Evolutionary conservation across 495 filamentous ascomycete genomes (phyloP).

Genomic region (Trichocladium antarcticum): DNA sequence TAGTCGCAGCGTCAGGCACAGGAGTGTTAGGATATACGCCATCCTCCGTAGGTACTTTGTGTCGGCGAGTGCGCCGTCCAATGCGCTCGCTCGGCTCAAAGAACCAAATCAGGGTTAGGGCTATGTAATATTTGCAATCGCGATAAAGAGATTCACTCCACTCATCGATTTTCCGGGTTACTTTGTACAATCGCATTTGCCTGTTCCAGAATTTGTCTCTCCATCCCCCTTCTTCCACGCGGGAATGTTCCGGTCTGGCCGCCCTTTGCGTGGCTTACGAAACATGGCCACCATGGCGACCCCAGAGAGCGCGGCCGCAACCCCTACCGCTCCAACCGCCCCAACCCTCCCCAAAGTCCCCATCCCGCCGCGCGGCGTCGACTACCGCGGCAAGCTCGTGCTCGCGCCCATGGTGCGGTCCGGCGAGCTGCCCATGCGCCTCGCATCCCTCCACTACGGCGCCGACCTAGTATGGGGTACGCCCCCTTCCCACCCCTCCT

Average conservation of each 20-base stretch:
- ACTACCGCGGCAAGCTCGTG: constrained; percentile 86
- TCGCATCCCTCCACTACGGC: constrained; percentile 83
- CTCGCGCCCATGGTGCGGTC: constrained; percentile 96
- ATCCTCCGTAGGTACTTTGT: no score
- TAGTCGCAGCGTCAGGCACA: no score
- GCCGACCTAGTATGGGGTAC: constrained; percentile 92
- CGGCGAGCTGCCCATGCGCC: constrained; percentile 81
- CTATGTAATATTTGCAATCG: not conserved
- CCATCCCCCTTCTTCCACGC: not conserved
- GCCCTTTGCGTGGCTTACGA: constrained; percentile 4
- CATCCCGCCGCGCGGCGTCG: constrained; percentile 79
- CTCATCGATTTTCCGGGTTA: not conserved
- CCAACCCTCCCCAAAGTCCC: constrained; percentile 51
- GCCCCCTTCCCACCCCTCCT: constrained; percentile 11
- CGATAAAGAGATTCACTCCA: not conserved
- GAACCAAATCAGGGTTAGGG: constrained; percentile 1
- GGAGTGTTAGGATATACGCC: no score
- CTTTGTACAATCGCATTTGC: not conserved
- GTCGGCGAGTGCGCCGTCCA: no score
- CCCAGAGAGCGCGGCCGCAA: not conserved
- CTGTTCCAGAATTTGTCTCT: not conserved
- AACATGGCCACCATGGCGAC: constrained; percentile 3
- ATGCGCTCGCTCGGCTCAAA: no score
- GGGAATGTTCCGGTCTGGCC: constrained; percentile 9
- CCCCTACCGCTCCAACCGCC: constrained; percentile 18